Evolutionary conservation across 208 protist genomes (phyloP), one percentile per base, ranked within the genome.

Genomic region (Lotmaria passim): DNA sequence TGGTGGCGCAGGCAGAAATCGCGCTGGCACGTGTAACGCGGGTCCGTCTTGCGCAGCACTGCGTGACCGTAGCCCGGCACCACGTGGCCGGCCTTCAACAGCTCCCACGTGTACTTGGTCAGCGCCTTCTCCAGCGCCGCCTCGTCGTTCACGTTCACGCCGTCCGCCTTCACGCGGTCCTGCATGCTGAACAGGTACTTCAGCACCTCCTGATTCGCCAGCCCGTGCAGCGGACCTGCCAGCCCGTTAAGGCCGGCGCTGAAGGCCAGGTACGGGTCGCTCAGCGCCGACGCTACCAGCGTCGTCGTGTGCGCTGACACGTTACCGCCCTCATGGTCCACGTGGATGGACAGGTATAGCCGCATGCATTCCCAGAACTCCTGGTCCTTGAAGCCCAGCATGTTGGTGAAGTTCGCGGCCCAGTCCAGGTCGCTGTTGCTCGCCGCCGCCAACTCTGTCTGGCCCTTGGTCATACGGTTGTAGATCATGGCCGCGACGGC

Each of bases 201-300:
- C 34, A 99, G 94, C 34, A 98, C 96, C 88, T 99, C 98, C 89
- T 99, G 98, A 83, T 99, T 99, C 60, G 98, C 98, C 24, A 99
- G 87, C 59, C 98, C 98, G 83, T 99, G 98, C 48, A 99, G 88
- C 52, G 98, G 98, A 21, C 98, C 98, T 43, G 98, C 98, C 11
- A 99, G 90, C 69, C 96, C 98, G 73, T 94, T 95, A 65, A 98
- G 83, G 69, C 97, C 97, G 19, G 96, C 98, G 60, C 82, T 59
- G 69, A 98, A 93, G 55, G 98, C 90, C 26, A 99, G 87, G 89
- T 99, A 99, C 38, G 98, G 98, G 83, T 99, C 98, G 48, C 95
- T 98, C 14, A 99, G 93, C 34, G 98, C 97, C 10, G 90, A 98
- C 70, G 95, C 97, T 41, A 99, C 98, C 28, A 99, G 89, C 66